A percentile compares a stretch with the other conserved stretches of the same genome.
Evolutionary conservation across 495 filamentous ascomycete species (phyloP).

Genomic region (Daldinia concentrica): DNA sequence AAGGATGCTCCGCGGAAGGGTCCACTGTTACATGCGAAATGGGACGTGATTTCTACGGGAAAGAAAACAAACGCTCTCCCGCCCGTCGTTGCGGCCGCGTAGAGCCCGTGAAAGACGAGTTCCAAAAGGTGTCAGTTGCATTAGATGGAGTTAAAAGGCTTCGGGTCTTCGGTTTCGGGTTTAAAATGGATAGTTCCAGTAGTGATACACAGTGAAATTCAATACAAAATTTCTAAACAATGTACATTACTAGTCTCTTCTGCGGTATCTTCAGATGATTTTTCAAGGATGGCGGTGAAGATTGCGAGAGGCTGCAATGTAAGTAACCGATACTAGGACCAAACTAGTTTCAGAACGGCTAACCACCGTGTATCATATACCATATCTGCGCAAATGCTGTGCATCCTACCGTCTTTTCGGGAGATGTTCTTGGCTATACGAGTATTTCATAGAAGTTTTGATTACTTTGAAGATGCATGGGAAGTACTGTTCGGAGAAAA

Average conservation of each 20-base stretch:
- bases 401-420: slow-evolving; percentile 5
- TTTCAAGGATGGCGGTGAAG: background rate
- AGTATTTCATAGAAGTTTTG: slow-evolving; percentile 9
- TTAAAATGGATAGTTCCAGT: slow-evolving; percentile 15
- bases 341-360: slow-evolving; percentile 25
- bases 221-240: slow-evolving; percentile 17
- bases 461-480: background rate
- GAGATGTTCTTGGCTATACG: slow-evolving; percentile 4
- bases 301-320: slow-evolving; percentile 26
- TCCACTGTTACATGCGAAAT: slow-evolving; percentile 47
- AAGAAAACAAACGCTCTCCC: slow-evolving; percentile 41
- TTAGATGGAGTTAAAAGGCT: slow-evolving; percentile 34
- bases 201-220: slow-evolving; percentile 23
- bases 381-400: background rate
- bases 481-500: background rate
- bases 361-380: slow-evolving; percentile 24
- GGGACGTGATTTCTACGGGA: slow-evolving; percentile 34
- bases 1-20: slow-evolving; percentile 58
- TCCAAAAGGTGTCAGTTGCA: slow-evolving; percentile 14
- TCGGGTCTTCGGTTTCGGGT: slow-evolving; percentile 17
- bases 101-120: background rate
- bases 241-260: background rate
- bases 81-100: slow-evolving; percentile 27
- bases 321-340: slow-evolving; percentile 27
- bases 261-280: slow-evolving; percentile 9